These are phyloP conservation scores for Medakamo hakoo DNA, from an alignment of 139 green algal species.

Conservation along the genomic window DNA sequence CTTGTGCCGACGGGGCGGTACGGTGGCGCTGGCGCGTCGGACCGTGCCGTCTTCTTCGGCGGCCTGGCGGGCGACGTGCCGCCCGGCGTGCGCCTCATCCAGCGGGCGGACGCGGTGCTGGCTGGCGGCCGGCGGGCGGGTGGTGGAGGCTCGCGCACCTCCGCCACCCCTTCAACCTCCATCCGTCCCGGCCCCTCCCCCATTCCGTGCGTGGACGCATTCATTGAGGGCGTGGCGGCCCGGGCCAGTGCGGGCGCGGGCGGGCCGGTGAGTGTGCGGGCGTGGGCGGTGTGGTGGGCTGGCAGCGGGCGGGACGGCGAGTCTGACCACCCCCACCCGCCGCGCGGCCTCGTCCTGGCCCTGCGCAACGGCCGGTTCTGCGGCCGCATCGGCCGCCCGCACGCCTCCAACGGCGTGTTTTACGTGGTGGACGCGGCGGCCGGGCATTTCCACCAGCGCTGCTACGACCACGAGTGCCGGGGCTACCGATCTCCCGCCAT, in stretches of 20 bases:
- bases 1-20: conserved; percentile 24
- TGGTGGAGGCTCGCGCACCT: conserved; percentile 1
- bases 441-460: conserved; percentile 34
- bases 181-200: conserved; percentile 18
- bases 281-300: conserved; percentile 21
- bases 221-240: conserved; percentile 25
- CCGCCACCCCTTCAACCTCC: not conserved
- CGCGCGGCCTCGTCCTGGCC: conserved; percentile 10
- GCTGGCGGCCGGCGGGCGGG: not conserved
- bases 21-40: conserved; percentile 3
- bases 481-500: conserved; percentile 24
- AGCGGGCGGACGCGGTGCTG: conserved; percentile 10
- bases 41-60: conserved; percentile 12
- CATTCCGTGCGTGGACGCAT: conserved; percentile 25
- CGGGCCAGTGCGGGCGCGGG: conserved; percentile 2
- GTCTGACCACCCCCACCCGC: conserved; percentile 1
- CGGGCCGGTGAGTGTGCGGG: conserved; percentile 18
- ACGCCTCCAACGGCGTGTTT: conserved; percentile 57
- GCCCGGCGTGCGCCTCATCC: conserved; percentile 11
- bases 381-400: conserved; percentile 39
- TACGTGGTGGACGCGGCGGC: conserved; percentile 25
- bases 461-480: conserved; percentile 40
- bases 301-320: too few species aligned
- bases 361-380: conserved; percentile 17
- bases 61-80: conserved; percentile 19